phyloP scores from a whole-genome alignment of 1,139 yeast species.

The Entelexis sorbosivorans region DNA sequence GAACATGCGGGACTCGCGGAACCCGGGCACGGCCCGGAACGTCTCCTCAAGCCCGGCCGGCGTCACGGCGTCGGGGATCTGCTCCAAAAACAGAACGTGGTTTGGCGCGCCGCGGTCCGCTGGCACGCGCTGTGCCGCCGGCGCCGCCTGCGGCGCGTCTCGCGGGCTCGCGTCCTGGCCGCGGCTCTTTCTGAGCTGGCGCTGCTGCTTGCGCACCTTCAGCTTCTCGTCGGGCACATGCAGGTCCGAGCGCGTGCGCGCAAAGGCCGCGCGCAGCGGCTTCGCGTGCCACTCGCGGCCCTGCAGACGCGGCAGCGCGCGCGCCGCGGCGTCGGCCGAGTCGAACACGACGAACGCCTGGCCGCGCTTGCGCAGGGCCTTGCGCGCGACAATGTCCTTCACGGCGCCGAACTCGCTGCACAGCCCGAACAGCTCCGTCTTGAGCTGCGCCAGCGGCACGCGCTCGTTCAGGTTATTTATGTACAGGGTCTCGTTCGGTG shows the following conservation, averaged over 20 bases:
- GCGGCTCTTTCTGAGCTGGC: background rate
- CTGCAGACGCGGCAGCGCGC: conserved; percentile 36
- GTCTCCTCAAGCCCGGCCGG: conserved; percentile 36
- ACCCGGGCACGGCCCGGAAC: conserved; percentile 48
- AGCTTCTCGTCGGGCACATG: conserved; percentile 28
- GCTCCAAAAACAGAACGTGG: conserved; percentile 57
- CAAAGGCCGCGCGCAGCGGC: conserved; percentile 39
- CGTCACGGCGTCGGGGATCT: conserved; percentile 42
- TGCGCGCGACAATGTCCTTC: conserved; percentile 47
- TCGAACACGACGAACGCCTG: conserved; percentile 75
- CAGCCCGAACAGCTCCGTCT: conserved; percentile 34
- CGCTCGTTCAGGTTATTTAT: conserved; percentile 64
- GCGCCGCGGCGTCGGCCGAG: conserved; percentile 36
- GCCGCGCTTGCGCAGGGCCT: conserved; percentile 57
- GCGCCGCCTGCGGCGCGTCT: background rate
- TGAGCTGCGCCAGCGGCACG: conserved; percentile 44
- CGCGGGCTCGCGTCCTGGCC: background rate
- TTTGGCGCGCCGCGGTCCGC: conserved; percentile 30
- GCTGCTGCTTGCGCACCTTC: conserved; percentile 20
- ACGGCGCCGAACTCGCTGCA: conserved; percentile 44
- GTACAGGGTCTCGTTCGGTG: conserved; percentile 34
- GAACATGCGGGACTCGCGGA: conserved; percentile 55
- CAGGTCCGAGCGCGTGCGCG: conserved; percentile 42
- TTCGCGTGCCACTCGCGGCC: conserved; percentile 40
- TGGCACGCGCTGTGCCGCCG: background rate